Evolutionary conservation across 2,329 filamentous ascomycete genomes (phyloP).

Genomic region (Fusarium ambrosium): DNA sequence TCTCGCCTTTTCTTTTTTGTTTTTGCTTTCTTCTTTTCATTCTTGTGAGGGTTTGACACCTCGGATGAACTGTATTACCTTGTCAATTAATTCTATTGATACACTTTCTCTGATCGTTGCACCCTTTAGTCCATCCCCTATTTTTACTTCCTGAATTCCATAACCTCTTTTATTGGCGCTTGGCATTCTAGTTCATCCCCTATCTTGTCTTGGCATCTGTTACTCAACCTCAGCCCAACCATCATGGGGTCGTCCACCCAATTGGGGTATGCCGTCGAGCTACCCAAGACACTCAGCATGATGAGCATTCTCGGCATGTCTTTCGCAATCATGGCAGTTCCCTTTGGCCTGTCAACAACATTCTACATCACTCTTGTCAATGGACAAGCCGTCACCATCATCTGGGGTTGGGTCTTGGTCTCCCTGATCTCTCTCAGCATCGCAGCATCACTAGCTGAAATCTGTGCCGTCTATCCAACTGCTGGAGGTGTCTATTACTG

Average conservation of each 20-base stretch:
- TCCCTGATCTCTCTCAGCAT: constrained; percentile 79
- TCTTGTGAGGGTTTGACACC: neutral
- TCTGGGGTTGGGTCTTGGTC: constrained; percentile 77
- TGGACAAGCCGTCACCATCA: constrained; percentile 77
- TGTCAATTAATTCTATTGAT: neutral
- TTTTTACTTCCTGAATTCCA: neutral
- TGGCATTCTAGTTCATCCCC: neutral
- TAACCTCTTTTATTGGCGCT: neutral
- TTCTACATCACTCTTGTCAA: constrained; percentile 70
- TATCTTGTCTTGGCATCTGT: neutral
- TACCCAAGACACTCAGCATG: constrained; percentile 63
- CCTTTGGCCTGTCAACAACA: constrained; percentile 63
- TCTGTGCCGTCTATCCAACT: constrained; percentile 73
- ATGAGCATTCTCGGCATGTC: constrained; percentile 62
- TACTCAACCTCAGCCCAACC: neutral
- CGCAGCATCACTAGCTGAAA: constrained; percentile 79
- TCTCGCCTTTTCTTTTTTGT: neutral
- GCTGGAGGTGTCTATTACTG: constrained; percentile 79
- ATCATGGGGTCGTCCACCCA: constrained; percentile 38
- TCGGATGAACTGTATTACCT: neutral
- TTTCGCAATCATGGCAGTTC: constrained; percentile 64
- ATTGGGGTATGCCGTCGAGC: constrained; percentile 62
- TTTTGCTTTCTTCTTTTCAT: neutral
- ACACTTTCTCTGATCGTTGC: neutral
- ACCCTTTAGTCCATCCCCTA: neutral